These are phyloP conservation scores for Mucor circinelloides DNA, from an alignment of 371 early-diverging fungal species.

Conservation along the genomic window DNA sequence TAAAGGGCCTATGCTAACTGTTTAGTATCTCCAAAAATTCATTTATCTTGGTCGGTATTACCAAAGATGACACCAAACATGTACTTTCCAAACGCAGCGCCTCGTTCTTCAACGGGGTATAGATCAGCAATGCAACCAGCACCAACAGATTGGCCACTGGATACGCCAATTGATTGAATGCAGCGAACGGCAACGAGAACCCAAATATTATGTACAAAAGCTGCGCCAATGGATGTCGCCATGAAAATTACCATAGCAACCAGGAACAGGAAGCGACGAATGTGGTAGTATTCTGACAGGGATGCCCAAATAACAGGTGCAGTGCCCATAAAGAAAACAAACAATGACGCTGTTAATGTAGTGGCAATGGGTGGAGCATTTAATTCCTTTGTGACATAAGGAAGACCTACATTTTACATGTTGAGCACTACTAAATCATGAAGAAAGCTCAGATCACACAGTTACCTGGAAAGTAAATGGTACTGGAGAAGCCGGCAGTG, in stretches of 20 bases:
- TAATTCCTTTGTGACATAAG: constrained; percentile 50
- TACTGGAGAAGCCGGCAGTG: constrained; percentile 19
- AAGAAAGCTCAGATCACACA: too few relatives aligned
- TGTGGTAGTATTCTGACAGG: constrained; percentile 59
- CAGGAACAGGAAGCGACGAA: constrained; percentile 63
- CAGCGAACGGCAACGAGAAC: constrained; percentile 68
- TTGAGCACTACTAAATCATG: too few relatives aligned
- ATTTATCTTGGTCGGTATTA: too few relatives aligned
- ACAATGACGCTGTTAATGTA: constrained; percentile 58
- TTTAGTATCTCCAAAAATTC: too few relatives aligned
- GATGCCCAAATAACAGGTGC: constrained; percentile 69
- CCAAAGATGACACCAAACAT: constrained; percentile 55
- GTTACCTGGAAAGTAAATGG: constrained; percentile 28
- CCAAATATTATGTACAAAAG: constrained; percentile 58
- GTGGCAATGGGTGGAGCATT: constrained; percentile 51
- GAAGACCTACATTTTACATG: too few relatives aligned
- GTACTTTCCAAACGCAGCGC: constrained; percentile 45
- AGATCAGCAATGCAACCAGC: constrained; percentile 36
- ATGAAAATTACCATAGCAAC: constrained; percentile 60
- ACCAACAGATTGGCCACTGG: constrained; percentile 68
- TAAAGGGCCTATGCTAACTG: too few relatives aligned
- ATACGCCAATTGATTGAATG: constrained; percentile 73
- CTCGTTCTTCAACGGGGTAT: constrained; percentile 31
- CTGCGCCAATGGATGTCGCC: constrained; percentile 68
- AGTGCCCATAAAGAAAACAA: constrained; percentile 60